Evolutionary conservation across 805 yeast species (phyloP).

Genomic region (Ogataea populi-albae): DNA sequence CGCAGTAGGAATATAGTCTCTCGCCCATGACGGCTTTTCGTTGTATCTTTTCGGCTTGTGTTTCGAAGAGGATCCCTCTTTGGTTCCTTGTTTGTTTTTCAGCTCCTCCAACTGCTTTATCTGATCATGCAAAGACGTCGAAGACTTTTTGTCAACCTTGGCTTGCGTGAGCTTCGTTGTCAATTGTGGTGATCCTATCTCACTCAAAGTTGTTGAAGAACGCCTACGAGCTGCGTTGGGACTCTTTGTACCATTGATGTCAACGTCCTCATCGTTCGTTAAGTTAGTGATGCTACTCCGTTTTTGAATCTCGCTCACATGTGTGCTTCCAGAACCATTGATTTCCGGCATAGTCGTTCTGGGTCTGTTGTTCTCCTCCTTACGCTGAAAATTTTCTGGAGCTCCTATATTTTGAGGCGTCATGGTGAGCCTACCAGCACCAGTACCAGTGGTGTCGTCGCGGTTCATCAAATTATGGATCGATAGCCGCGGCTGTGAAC

Average conservation of each 20-base stretch:
- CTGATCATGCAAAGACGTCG: constrained; percentile 22
- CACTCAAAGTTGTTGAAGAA: constrained; percentile 13
- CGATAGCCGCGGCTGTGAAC: constrained; percentile 29
- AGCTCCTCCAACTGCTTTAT: constrained; percentile 27
- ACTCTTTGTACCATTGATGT: constrained; percentile 39
- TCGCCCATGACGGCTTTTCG: constrained; percentile 82
- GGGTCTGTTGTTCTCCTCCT: neutral
- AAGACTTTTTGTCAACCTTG: constrained; percentile 8
- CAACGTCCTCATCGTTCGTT: constrained; percentile 47
- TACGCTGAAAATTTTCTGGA: neutral
- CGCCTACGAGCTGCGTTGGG: constrained; percentile 27
- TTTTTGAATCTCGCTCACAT: constrained; percentile 12
- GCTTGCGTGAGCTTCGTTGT: constrained; percentile 11
- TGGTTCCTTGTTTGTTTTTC: constrained; percentile 21
- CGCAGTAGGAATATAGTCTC: constrained; percentile 54
- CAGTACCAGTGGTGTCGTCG: constrained; percentile 12
- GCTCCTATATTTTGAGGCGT: neutral
- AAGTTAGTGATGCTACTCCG: constrained; percentile 33
- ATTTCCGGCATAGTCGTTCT: too few relatives aligned
- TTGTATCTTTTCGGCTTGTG: constrained; percentile 65
- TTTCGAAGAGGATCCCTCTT: too few relatives aligned
- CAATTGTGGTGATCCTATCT: constrained; percentile 8
- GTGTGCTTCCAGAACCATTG: neutral
- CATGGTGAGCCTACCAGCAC: neutral
- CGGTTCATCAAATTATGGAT: constrained; percentile 32